Evolutionary conservation across 495 filamentous ascomycete genomes (phyloP).

Genomic region (Podospora australis): DNA sequence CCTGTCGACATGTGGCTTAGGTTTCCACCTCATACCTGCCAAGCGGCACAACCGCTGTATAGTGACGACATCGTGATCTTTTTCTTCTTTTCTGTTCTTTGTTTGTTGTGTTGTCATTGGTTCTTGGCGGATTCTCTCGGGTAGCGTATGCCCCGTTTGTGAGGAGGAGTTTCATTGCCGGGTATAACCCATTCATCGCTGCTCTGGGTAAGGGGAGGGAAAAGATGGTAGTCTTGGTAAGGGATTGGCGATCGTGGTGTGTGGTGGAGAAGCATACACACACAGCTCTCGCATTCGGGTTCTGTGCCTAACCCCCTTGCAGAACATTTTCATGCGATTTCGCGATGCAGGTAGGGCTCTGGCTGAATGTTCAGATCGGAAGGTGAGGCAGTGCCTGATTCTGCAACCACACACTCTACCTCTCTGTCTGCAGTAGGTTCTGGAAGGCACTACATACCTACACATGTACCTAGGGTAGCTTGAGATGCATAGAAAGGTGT

Average conservation of each 20-base stretch:
- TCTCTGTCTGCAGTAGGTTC: no score
- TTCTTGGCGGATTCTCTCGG: no score
- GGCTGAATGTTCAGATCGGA: conserved; percentile 1
- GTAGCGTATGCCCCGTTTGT: no score
- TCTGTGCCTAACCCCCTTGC: neutral
- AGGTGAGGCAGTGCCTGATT: neutral
- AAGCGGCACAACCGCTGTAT: conserved; percentile 1
- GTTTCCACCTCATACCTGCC: neutral
- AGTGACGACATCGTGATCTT: neutral
- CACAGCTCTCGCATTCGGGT: neutral
- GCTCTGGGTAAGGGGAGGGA: no score
- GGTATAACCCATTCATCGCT: no score
- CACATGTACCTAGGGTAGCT: no score
- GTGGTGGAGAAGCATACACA: neutral
- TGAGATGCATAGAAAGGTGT: no score
- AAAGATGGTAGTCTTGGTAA: neutral
- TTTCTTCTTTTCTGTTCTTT: neutral
- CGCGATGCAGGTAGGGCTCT: conserved; percentile 1
- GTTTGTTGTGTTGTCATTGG: neutral
- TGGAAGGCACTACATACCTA: no score
- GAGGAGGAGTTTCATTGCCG: no score
- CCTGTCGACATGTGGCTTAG: neutral
- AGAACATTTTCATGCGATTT: neutral
- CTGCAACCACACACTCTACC: no score
- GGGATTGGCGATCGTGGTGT: neutral